phyloP scores from a whole-genome alignment of 768 basidiomycete species.

The Phylloporus arenicola region DNA sequence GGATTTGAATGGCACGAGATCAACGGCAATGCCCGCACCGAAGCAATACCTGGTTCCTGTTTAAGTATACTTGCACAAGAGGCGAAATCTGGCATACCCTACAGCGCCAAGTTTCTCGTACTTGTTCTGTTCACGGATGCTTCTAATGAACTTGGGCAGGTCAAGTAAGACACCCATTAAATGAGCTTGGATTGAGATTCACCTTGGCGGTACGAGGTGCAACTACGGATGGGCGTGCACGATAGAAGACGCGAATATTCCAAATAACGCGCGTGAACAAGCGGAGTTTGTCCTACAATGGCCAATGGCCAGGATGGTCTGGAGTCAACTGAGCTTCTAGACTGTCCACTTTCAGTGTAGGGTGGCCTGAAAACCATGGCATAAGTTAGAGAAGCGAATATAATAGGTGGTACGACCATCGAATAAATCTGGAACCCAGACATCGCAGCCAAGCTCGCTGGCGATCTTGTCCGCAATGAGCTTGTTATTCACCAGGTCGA shows the following conservation, averaged over 20 bases:
- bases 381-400: neutral
- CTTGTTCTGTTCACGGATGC: constrained; percentile 33
- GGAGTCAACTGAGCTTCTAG: constrained; percentile 26
- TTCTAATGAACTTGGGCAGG: constrained; percentile 30
- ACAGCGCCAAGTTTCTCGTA: constrained; percentile 39
- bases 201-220: constrained; percentile 24
- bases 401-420: constrained; percentile 33
- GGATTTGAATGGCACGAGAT: constrained; percentile 26
- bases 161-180: neutral
- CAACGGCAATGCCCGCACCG: constrained; percentile 30
- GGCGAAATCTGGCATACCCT: constrained; percentile 29
- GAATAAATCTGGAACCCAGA: constrained; percentile 62
- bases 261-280: constrained; percentile 17
- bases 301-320: constrained; percentile 25
- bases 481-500: constrained; percentile 47
- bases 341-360: constrained; percentile 20
- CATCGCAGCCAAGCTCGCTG: constrained; percentile 45
- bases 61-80: neutral
- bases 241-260: constrained; percentile 15
- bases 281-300: constrained; percentile 14
- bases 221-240: constrained; percentile 25
- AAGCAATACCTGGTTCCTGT: constrained; percentile 33
- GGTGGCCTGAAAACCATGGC: constrained; percentile 19
- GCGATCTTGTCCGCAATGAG: constrained; percentile 54
- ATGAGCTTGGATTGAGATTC: neutral